Conservation (phyloP, 768 basidiomycete species). For the Russula virescens region DNA sequence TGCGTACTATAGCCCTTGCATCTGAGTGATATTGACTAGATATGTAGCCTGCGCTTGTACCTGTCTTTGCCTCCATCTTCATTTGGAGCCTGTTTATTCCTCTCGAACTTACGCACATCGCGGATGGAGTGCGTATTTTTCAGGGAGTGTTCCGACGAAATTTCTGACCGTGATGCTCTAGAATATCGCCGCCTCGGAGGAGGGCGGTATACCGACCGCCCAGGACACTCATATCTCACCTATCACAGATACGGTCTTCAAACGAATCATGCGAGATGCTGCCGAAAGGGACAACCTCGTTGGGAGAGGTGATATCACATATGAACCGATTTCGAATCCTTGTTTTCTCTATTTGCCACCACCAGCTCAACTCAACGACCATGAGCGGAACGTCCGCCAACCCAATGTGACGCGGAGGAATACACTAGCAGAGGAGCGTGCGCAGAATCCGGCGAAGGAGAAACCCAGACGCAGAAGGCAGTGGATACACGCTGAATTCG, state of each 20-base stretch:
- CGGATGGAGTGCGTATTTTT: neutral
- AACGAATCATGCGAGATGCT: neutral
- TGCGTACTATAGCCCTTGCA: neutral
- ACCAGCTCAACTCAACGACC: neutral
- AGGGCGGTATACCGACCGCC: neutral
- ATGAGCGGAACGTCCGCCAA: neutral
- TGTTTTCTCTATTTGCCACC: neutral
- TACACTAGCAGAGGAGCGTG: neutral
- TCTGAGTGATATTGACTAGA: neutral
- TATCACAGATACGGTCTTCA: neutral
- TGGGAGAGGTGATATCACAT: neutral
- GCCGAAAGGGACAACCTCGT: neutral
- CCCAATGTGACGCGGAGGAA: neutral
- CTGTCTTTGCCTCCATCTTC: neutral
- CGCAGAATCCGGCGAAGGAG: neutral
- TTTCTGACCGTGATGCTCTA: neutral
- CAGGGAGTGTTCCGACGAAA: too few relatives aligned
- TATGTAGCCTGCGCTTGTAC: neutral
- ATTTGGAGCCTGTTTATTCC: neutral
- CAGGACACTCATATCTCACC: neutral
- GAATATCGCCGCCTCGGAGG: neutral
- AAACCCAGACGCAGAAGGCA: neutral
- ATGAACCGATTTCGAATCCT: neutral
- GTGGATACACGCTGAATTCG: neutral
- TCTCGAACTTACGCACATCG: neutral